phyloP scores from a whole-genome alignment of 106 monocot genomes.

The Chionographis japonica region DNA sequence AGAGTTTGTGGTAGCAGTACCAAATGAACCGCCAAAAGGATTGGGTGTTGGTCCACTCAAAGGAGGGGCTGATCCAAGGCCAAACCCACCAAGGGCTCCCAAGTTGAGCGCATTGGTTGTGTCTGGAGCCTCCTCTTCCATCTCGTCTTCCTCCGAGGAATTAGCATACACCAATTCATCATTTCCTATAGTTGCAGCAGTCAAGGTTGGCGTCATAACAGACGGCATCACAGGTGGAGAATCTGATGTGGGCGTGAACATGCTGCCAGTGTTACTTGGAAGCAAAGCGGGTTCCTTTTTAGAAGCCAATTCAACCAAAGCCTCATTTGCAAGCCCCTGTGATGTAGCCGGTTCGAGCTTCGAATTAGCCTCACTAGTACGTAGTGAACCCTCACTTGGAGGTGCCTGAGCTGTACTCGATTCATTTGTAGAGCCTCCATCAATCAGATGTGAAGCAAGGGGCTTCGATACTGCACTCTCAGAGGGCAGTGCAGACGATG shows the following conservation, averaged over 20 bases:
- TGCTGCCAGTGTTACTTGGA: conserved; percentile 3
- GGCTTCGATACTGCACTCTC: neutral
- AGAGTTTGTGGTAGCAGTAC: conserved; percentile 18
- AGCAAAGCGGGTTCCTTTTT: conserved; percentile 1
- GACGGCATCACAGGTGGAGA: conserved; percentile 10
- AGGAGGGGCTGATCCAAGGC: conserved; percentile 43
- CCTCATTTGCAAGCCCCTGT: conserved; percentile 8
- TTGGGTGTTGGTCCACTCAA: conserved; percentile 56
- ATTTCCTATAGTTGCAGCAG: conserved; percentile 15
- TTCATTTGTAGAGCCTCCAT: conserved; percentile 6
- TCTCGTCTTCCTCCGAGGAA: conserved; percentile 72
- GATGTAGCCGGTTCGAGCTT: conserved; percentile 16
- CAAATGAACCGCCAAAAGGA: conserved; percentile 73
- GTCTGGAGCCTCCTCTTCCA: conserved; percentile 92
- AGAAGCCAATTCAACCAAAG: neutral
- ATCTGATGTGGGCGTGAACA: conserved; percentile 5
- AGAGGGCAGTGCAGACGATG: conserved; percentile 2
- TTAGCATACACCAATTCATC: conserved; percentile 23
- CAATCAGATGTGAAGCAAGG: conserved; percentile 7
- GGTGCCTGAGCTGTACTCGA: conserved; percentile 1
- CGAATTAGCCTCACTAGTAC: conserved; percentile 7
- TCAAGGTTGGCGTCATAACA: neutral
- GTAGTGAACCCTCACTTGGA: conserved; percentile 1
- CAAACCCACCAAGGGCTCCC: conserved; percentile 58
- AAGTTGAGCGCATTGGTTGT: conserved; percentile 27